Conservation (phyloP, 2,329 filamentous ascomycete genomes). For the Fusarium albidum region DNA sequence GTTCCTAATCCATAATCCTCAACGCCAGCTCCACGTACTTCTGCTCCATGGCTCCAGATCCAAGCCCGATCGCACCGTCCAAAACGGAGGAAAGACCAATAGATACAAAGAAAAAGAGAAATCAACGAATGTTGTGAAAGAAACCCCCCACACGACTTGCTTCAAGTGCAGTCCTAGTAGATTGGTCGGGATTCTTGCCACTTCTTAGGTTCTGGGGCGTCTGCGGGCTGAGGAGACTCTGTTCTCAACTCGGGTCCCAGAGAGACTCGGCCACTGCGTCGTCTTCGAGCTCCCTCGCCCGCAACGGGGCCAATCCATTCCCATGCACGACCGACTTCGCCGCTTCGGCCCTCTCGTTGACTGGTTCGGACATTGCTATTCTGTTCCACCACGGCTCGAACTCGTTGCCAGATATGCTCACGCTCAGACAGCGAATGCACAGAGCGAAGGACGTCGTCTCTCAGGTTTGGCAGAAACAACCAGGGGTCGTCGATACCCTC, state of each 20-base stretch:
- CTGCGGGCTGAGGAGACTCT: slow-evolving; percentile 44
- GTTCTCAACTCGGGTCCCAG: slow-evolving; percentile 51
- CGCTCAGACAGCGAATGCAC: slow-evolving; percentile 80
- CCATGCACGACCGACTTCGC: slow-evolving; percentile 73
- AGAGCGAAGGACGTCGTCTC: slow-evolving; percentile 87
- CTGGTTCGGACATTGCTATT: slow-evolving; percentile 89
- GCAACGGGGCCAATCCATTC: slow-evolving; percentile 72
- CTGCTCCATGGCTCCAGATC: slow-evolving; percentile 22
- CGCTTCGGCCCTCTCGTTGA: slow-evolving; percentile 72
- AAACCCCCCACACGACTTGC: slow-evolving; percentile 9
- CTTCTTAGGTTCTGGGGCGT: slow-evolving; percentile 43
- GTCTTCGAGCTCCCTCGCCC: slow-evolving; percentile 54
- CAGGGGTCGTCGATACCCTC: slow-evolving; percentile 75
- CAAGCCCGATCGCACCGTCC: slow-evolving; percentile 22
- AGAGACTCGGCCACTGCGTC: slow-evolving; percentile 62
- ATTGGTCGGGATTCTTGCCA: slow-evolving; percentile 54
- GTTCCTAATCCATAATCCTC: slow-evolving; percentile 7
- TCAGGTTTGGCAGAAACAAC: slow-evolving; percentile 85
- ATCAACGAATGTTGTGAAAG: slow-evolving; percentile 8
- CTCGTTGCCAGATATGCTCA: slow-evolving; percentile 84
- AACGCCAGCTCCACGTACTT: slow-evolving; percentile 34
- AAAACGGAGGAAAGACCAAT: slow-evolving; percentile 14
- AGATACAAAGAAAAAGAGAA: slow-evolving; percentile 30
- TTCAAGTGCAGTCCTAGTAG: slow-evolving; percentile 43
- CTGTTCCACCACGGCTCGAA: slow-evolving; percentile 85